A percentile compares a stretch with the other conserved stretches of the same genome.
These are phyloP conservation scores for Hemileccinum impolitum DNA, from an alignment of 768 basidiomycete species.

Conservation along the genomic window DNA sequence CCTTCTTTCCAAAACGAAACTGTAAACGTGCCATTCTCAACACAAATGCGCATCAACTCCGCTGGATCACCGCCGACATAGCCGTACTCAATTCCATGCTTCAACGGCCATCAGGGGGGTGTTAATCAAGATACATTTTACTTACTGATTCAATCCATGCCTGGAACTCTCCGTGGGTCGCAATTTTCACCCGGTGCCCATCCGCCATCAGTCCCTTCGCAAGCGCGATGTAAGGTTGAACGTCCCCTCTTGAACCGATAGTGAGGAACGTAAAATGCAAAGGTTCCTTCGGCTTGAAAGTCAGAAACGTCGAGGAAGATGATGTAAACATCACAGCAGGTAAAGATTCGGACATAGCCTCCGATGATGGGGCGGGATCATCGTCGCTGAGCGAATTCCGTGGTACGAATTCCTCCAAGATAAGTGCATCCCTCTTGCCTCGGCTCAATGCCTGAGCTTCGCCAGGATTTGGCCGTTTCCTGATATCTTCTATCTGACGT, in stretches of 20 bases:
- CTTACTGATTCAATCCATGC: slow-evolving; percentile 94
- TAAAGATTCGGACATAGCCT: slow-evolving; percentile 62
- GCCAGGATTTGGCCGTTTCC: slow-evolving; percentile 43
- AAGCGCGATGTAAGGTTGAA: slow-evolving; percentile 96
- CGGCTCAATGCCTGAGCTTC: slow-evolving; percentile 43
- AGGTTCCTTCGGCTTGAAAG: slow-evolving; percentile 86
- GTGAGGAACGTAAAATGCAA: slow-evolving; percentile 93
- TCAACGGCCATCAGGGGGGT: slow-evolving; percentile 7
- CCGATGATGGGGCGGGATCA: slow-evolving; percentile 46
- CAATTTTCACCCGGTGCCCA: slow-evolving; percentile 87
- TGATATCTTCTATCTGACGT: slow-evolving; percentile 73
- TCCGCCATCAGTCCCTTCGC: slow-evolving; percentile 88
- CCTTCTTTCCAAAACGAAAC: slow-evolving; percentile 93
- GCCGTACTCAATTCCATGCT: slow-evolving; percentile 96
- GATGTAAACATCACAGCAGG: slow-evolving; percentile 97
- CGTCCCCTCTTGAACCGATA: slow-evolving; percentile 95
- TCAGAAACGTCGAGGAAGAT: slow-evolving; percentile 92
- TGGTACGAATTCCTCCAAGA: slow-evolving; percentile 82
- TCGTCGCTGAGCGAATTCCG: slow-evolving; percentile 35
- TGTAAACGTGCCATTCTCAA: slow-evolving; percentile 97
- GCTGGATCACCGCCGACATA: slow-evolving; percentile 97
- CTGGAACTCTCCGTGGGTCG: slow-evolving; percentile 92
- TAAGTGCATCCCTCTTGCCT: slow-evolving; percentile 68
- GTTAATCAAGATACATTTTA: slow-evolving; percentile 10
- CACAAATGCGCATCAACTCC: slow-evolving; percentile 95